A percentile compares a stretch with the other conserved stretches of the same genome.
Evolutionary conservation across 2,329 filamentous ascomycete species (phyloP).

Genomic region (Pseudogymnoascus sp.): DNA sequence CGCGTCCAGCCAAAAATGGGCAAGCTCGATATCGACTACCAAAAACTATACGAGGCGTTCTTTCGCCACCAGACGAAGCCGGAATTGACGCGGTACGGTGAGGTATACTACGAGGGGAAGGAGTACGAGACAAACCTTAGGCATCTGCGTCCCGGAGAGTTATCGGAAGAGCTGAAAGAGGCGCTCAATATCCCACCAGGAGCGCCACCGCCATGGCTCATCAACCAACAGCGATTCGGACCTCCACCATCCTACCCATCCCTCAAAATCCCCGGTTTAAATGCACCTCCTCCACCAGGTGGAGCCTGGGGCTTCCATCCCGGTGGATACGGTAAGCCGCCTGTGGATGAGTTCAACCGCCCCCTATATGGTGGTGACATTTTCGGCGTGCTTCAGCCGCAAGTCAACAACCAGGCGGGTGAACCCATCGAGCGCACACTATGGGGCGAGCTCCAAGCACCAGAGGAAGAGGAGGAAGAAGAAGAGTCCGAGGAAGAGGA

Average conservation of each 20-base stretch:
- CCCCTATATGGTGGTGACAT: conserved; percentile 92
- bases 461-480: conserved; percentile 61
- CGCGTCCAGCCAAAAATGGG: conserved; percentile 93
- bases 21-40: conserved; percentile 95
- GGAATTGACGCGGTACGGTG: conserved; percentile 83
- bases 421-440: conserved; percentile 79
- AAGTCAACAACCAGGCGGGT: conserved; percentile 53
- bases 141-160: conserved; percentile 79
- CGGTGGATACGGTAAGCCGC: conserved; percentile 92
- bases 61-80: conserved; percentile 97
- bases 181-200: conserved; percentile 89
- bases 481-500: conserved; percentile 65
- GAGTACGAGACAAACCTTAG: conserved; percentile 93
- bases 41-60: conserved; percentile 96
- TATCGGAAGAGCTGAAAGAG: conserved; percentile 83
- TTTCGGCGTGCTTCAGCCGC: conserved; percentile 65
- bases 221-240: conserved; percentile 90
- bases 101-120: conserved; percentile 99
- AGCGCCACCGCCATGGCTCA: conserved; percentile 90
- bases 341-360: conserved; percentile 84
- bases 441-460: conserved; percentile 85
- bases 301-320: conserved; percentile 92
- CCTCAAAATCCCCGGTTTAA: conserved; percentile 89
- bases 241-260: conserved; percentile 91
- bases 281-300: conserved; percentile 81